These are phyloP conservation scores for Lolium perenne DNA, from an alignment of 176 grass and related monocot genomes.

Conservation along the genomic window DNA sequence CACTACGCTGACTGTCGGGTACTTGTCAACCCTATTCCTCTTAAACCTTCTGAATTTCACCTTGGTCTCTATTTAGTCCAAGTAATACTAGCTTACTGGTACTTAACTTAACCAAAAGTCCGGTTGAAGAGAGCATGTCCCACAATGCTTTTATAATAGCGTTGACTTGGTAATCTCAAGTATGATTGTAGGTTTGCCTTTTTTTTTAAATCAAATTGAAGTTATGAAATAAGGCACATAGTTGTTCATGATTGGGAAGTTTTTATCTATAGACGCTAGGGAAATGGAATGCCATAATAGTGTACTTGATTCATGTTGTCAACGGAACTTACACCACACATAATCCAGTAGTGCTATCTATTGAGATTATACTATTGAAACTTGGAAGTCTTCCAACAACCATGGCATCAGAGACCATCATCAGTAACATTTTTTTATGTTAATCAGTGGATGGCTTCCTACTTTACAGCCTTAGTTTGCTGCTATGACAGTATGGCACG, in stretches of 20 bases:
- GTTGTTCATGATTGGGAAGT: neutral
- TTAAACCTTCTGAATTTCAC: slow-evolving; percentile 34
- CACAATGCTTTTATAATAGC: neutral
- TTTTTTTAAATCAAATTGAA: slow-evolving; percentile 27
- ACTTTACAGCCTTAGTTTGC: slow-evolving; percentile 13
- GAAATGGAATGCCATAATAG: neutral
- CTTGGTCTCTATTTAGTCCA: slow-evolving; percentile 2
- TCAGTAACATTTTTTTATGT: slow-evolving; percentile 18
- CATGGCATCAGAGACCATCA: slow-evolving; percentile 19
- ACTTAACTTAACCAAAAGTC: slow-evolving; percentile 15
- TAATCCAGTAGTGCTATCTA: neutral
- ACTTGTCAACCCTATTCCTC: slow-evolving; percentile 21
- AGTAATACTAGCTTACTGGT: slow-evolving; percentile 16
- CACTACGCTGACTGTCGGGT: slow-evolving; percentile 66
- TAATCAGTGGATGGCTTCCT: slow-evolving; percentile 18
- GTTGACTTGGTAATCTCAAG: slow-evolving; percentile 13
- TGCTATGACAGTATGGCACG: neutral
- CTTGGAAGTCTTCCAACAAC: slow-evolving; percentile 31
- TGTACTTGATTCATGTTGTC: neutral
- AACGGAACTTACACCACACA: neutral
- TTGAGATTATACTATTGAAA: slow-evolving; percentile 12
- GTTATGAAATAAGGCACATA: slow-evolving; percentile 2
- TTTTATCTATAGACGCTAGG: slow-evolving; percentile 30
- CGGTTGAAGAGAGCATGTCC: neutral
- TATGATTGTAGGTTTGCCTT: neutral